Base-by-base conservation (phyloP, 768 basidiomycete species). In the Phylloporus sp. region DNA sequence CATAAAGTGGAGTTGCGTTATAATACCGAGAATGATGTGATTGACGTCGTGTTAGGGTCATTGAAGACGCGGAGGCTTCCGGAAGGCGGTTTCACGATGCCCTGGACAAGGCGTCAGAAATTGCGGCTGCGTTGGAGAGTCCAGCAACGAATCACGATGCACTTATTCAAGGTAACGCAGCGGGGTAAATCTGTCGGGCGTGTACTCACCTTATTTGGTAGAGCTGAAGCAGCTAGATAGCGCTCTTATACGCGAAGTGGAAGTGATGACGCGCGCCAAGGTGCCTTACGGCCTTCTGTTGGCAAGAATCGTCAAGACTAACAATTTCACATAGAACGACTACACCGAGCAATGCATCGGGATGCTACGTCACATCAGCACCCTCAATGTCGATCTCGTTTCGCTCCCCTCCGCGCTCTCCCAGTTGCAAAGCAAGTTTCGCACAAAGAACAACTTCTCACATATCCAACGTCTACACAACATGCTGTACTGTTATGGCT, bases 401-500 rank as follows among this genome's bases (percentile, higher is more conserved):
- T 76, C 83, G 34, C 70, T 97, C 2, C 91, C 92, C 6, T 70
- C 79, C 1, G 72, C 75, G 2, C 71, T 98, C 27, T 73, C 78
- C 0, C 68, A 73, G 2, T 73, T 97, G 1, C 91, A 95, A 62
- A 64, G 78, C 1, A 85, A 82, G 61, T 82, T 95, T 58, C 77
- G 86, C n/a, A 70, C 75, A 50, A 77, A 90, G 73, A 90, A 84
- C 27, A 88, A 86, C 52, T 97, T 97, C 64, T 78, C 86, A n/a
- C 93, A 98, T 68, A 87, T 98, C 13, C 82, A 87, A 45, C 79
- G 95, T 16, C 73, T 97, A 38, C 93, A 95, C 64, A 85, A 80
- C 49, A 89, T 97, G 82, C 68, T 95, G 1, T 94, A 92, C 62
- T 92, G 91, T 0, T 98, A 98, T 67, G 88, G 90, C 0, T 89